These are phyloP conservation scores for Rhizophagus sp. DNA, from an alignment of 192 early-diverging fungal species.

Conservation along the genomic window DNA sequence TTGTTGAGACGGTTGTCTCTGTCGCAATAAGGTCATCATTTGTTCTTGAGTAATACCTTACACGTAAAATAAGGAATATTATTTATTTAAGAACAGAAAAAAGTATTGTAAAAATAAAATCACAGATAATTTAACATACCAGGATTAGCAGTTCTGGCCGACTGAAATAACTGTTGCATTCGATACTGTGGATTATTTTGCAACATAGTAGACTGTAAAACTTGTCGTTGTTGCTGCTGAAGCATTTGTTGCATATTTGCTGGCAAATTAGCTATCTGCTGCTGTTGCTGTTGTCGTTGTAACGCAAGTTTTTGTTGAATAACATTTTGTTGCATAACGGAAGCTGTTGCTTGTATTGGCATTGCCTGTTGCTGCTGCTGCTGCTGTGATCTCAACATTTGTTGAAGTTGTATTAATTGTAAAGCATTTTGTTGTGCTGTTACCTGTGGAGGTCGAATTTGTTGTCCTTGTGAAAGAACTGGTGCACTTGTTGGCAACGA, in stretches of 20 bases:
- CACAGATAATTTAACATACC: neutral
- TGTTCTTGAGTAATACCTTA: neutral
- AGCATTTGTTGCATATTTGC: neutral
- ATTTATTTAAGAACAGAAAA: neutral
- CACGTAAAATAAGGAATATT: neutral
- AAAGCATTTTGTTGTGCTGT: neutral
- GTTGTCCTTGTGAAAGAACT: neutral
- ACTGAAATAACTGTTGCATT: no score
- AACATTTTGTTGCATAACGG: neutral
- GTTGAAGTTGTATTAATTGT: neutral
- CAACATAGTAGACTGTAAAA: neutral
- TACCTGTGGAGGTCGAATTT: neutral
- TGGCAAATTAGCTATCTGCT: no score
- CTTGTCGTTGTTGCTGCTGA: neutral
- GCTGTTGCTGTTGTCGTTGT: neutral
- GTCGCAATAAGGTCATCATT: neutral
- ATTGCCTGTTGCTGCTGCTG: constrained; percentile 2
- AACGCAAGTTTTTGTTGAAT: neutral
- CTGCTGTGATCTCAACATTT: neutral
- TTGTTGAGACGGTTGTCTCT: neutral
- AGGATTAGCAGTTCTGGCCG: neutral
- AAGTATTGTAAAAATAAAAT: neutral
- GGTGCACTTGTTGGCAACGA: constrained; percentile 1
- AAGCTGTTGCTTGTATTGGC: neutral
- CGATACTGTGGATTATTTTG: neutral